These are phyloP conservation scores for Penicillium arizonense DNA, from an alignment of 495 filamentous ascomycete species.

Conservation along the genomic window DNA sequence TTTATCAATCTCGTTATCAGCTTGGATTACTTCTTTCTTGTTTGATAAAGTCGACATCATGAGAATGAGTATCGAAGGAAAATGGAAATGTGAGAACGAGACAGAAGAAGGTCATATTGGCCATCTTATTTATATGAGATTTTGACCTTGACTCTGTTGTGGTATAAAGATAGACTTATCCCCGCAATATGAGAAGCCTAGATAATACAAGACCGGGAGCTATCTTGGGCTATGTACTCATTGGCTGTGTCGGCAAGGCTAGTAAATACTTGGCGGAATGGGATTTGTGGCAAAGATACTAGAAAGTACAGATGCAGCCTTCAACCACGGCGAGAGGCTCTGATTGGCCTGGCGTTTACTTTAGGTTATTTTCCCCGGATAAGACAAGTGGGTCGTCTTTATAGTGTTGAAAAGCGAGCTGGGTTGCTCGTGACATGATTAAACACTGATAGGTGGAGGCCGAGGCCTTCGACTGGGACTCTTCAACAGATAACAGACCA, in stretches of 20 bases:
- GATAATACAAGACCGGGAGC: conserved; percentile 1
- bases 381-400: neutral
- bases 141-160: neutral
- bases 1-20: neutral
- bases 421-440: neutral
- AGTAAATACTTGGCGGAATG: conserved; percentile 9
- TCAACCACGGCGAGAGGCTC: neutral
- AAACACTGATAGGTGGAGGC: neutral
- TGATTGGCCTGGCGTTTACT: neutral
- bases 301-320: neutral
- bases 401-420: neutral
- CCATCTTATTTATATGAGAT: conserved; percentile 2
- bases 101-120: neutral
- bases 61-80: neutral
- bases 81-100: no score
- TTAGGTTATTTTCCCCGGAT: conserved; percentile 6
- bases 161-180: neutral
- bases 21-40: neutral
- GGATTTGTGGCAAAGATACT: neutral
- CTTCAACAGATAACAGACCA: no score
- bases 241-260: conserved; percentile 29
- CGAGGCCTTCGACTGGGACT: no score
- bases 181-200: conserved; percentile 5
- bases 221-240: neutral
- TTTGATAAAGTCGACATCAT: neutral